Base-by-base conservation (phyloP, 441 rosid genomes). In the Aquilaria agallochum region DNA sequence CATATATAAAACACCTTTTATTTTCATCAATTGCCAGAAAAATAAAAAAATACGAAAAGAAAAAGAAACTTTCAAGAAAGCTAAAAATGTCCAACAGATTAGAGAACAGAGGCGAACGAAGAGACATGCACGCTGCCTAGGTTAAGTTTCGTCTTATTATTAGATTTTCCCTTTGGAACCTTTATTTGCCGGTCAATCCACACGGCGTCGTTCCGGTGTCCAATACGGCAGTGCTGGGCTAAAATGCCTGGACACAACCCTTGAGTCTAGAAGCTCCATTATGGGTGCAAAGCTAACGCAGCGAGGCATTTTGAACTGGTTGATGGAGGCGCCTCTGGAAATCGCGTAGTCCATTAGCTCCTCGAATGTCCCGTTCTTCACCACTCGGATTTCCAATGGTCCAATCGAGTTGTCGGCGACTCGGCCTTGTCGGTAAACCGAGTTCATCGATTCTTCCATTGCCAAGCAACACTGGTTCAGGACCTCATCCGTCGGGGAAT, bases 341-440 rank as follows among this genome's bases (percentile, higher is more conserved):
- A 86, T 80, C 8, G 92, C 89, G 11, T 83, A 86, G 64, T 86
- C 92, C 92, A 86, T 86, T 13, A 86, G 72, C 70, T 83, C 92
- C 63, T 86, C 89, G 50, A 86, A 86, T 20, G 89, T 86, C 9
- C 92, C 92, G 58, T 60, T 76, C 56, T 73, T 56, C 57, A 86
- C 92, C 40, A 86, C 71, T 68, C 88, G 73, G 40, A 83, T 83
- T 76, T 86, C 93, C n/a, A 86, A 75, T n/a, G 93, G 89, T 13
- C 88, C 93, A 13, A 86, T 82, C 5, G 93, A 82, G 44, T 81
- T 79, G 72, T 84, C 86, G 0, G 89, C 86, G 7, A 84, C 89
- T 13, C 93, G 75, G 65, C 87, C 72, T 60, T 86, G 89, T 63
- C 92, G 65, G 61, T 86, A 86, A 13, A 86, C 93, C 9, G 83